A percentile compares a stretch with the other conserved stretches of the same genome.
Evolutionary conservation across 2,329 filamentous ascomycete genomes (phyloP).

Genomic region (Hyphodiscus sp.): DNA sequence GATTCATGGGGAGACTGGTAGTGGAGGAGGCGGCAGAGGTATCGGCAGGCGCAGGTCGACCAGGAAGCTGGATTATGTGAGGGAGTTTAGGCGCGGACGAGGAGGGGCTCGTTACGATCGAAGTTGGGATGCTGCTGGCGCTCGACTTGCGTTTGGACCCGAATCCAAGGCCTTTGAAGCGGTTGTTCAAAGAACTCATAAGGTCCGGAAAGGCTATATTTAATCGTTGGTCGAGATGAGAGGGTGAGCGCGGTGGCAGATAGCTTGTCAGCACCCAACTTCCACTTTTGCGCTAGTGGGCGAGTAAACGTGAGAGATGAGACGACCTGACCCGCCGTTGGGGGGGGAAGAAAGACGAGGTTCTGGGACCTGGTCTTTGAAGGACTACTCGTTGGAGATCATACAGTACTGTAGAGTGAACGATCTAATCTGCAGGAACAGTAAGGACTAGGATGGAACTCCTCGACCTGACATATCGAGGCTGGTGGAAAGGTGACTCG

Average conservation of each 20-base stretch:
- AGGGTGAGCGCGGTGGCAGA: not conserved
- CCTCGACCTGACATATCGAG: not conserved
- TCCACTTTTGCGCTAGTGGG: not conserved
- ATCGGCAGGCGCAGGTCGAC: slow-evolving; percentile 14
- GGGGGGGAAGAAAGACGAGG: not conserved
- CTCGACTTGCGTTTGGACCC: slow-evolving; percentile 67
- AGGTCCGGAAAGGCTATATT: slow-evolving; percentile 27
- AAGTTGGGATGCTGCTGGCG: slow-evolving; percentile 45
- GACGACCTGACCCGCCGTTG: not conserved
- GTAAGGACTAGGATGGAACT: not conserved
- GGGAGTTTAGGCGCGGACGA: slow-evolving; percentile 22
- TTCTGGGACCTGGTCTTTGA: not conserved
- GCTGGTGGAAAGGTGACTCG: not conserved
- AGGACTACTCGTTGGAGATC: not conserved
- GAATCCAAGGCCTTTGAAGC: slow-evolving; percentile 74
- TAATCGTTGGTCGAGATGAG: slow-evolving; percentile 17
- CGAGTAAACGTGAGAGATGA: not conserved
- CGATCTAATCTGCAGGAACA: slow-evolving; percentile 4
- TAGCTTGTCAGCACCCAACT: not conserved
- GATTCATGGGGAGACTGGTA: slow-evolving; percentile 55
- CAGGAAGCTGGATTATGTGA: slow-evolving; percentile 12
- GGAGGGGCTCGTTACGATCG: slow-evolving; percentile 29
- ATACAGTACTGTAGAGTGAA: not conserved
- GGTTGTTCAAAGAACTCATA: slow-evolving; percentile 76
- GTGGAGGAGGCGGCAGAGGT: slow-evolving; percentile 37